These are phyloP conservation scores for Thalia dealbata DNA, from an alignment of 176 grass and related monocot species.

Conservation along the genomic window DNA sequence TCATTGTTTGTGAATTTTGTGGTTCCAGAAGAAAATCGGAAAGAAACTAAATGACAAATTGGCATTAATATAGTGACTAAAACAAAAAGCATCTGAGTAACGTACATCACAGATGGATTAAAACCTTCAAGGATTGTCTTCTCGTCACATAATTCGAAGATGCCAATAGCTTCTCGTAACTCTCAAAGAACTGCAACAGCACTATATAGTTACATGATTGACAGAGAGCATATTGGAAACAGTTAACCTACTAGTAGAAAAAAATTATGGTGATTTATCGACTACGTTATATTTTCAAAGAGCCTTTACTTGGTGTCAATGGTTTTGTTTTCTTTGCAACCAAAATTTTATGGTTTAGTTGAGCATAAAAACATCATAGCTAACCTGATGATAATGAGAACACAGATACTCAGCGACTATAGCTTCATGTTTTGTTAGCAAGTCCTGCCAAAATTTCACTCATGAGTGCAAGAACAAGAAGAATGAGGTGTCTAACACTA, in stretches of 20 bases:
- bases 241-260: neutral
- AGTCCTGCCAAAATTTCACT: slow-evolving; percentile 47
- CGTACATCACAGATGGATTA: slow-evolving; percentile 11
- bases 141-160: slow-evolving; percentile 96
- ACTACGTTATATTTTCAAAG: neutral
- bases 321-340: neutral
- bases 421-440: slow-evolving; percentile 92
- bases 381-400: slow-evolving; percentile 77
- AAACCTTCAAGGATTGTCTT: slow-evolving; percentile 94
- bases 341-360: slow-evolving; percentile 3
- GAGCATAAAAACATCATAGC: neutral
- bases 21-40: slow-evolving; percentile 91
- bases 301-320: too few species aligned
- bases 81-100: neutral
- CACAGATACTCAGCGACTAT: slow-evolving; percentile 63
- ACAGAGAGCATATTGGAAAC: neutral
- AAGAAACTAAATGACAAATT: slow-evolving; percentile 47
- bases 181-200: slow-evolving; percentile 81
- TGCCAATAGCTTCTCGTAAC: slow-evolving; percentile 68
- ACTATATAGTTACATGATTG: slow-evolving; percentile 8
- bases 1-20: slow-evolving; percentile 95
- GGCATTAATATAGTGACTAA: neutral
- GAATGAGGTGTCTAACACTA: neutral
- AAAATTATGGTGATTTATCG: neutral
- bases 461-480: neutral